These are phyloP conservation scores for Hippophae gyantsensis DNA, from an alignment of 306 rosid genomes.

Conservation along the genomic window DNA sequence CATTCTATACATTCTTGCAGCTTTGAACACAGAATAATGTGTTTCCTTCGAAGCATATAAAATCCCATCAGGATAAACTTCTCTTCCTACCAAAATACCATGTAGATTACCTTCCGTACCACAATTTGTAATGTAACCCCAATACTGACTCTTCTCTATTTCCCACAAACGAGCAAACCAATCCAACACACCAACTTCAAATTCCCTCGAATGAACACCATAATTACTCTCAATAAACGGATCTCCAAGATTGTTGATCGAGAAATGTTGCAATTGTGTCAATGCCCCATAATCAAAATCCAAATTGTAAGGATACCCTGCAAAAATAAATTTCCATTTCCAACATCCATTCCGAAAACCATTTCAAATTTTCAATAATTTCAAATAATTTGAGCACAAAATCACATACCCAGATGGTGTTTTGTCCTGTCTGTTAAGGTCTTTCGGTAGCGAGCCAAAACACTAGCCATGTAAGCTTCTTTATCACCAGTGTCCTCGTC, in stretches of 20 bases:
- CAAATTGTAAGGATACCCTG: conserved; percentile 87
- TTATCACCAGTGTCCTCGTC: conserved; percentile 73
- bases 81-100: conserved; percentile 75
- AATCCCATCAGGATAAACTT: conserved; percentile 52
- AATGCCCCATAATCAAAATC: conserved; percentile 94
- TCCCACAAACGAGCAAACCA: conserved; percentile 99
- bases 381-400: neutral
- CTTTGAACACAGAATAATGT: conserved; percentile 72
- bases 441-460: conserved; percentile 56
- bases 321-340: neutral
- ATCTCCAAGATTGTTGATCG: conserved; percentile 93
- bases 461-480: conserved; percentile 79
- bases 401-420: conserved; percentile 51
- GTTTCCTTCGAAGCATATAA: conserved; percentile 55
- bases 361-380: neutral
- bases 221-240: conserved; percentile 95
- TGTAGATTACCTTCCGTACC: conserved; percentile 99
- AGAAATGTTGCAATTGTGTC: conserved; percentile 81
- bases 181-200: conserved; percentile 92
- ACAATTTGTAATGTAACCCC: conserved; percentile 99
- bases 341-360: neutral
- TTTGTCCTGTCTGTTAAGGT: conserved; percentile 57
- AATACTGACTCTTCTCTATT: conserved; percentile 75
- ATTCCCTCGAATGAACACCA: conserved; percentile 87
- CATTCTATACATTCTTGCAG: conserved; percentile 70